Percentiles rank a stretch among this genome's conserved stretches.
Conservation (phyloP, 108 stramenopile species). For the Aurantiochytrium sp. region DNA sequence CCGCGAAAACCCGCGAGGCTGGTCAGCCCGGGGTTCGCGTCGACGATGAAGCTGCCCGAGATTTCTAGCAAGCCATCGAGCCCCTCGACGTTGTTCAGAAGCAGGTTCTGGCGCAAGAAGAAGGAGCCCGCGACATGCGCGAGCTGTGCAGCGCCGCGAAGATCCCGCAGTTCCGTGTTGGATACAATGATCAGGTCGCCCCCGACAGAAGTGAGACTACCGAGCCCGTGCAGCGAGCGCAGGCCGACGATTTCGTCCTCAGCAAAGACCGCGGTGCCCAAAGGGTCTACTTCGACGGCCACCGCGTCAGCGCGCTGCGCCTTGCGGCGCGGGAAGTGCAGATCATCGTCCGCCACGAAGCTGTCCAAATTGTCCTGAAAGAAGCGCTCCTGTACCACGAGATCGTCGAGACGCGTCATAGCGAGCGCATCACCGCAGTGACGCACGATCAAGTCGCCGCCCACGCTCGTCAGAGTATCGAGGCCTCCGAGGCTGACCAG, state of each 20-base stretch:
- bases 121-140: neutral
- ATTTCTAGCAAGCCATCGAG: neutral
- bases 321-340: neutral
- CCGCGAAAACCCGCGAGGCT: neutral
- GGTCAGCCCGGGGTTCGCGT: neutral
- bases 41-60: neutral
- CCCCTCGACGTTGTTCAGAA: neutral
- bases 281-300: neutral
- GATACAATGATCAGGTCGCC: neutral
- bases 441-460: neutral
- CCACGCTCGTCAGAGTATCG: neutral
- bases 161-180: neutral
- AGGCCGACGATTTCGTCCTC: neutral
- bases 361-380: neutral
- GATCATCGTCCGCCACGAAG: neutral
- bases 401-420: neutral
- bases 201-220: neutral
- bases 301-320: neutral
- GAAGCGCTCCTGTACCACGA: neutral
- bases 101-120: neutral
- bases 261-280: neutral
- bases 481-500: neutral
- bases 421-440: neutral
- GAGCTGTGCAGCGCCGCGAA: neutral
- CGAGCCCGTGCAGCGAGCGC: neutral